Percentiles rank a stretch among this genome's conserved stretches.
Conservation (phyloP, 2,329 filamentous ascomycete genomes). For the Penicillium sp. region DNA sequence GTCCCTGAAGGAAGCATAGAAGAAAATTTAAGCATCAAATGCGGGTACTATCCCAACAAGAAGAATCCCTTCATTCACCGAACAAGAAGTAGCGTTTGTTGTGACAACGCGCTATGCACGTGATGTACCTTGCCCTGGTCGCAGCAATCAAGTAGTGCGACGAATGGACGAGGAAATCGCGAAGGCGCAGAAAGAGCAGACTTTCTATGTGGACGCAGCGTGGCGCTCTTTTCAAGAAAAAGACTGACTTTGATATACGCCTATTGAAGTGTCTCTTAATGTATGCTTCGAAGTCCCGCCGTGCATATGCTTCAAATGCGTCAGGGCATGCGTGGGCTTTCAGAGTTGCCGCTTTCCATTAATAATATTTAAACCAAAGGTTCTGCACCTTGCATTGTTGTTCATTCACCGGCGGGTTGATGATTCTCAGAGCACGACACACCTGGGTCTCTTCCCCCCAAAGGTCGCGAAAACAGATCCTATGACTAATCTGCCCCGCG, state of each 20-base stretch:
- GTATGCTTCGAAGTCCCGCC: not conserved
- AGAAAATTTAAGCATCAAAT: not conserved
- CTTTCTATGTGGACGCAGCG: not conserved
- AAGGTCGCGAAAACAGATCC: not conserved
- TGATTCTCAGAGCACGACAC: too few relatives aligned
- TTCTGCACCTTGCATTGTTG: not conserved
- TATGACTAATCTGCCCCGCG: conserved; percentile 25
- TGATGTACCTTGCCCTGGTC: not conserved
- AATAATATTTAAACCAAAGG: not conserved
- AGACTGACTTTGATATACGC: not conserved
- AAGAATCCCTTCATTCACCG: not conserved
- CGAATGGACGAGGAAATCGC: not conserved
- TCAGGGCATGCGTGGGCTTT: not conserved
- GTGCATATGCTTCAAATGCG: not conserved
- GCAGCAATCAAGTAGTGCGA: not conserved
- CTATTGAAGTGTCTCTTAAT: not conserved
- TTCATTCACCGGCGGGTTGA: not conserved
- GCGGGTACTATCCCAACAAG: not conserved
- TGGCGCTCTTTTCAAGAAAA: not conserved
- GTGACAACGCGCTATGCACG: not conserved
- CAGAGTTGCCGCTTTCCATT: not conserved
- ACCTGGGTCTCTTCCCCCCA: not conserved
- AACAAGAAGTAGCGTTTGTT: not conserved
- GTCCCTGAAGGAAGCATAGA: not conserved
- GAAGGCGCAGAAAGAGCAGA: not conserved